Percentiles rank a stretch among this genome's conserved stretches.
Conservation (phyloP, 1,284 basidiomycete species). For the Ustilago shanxiensis region DNA sequence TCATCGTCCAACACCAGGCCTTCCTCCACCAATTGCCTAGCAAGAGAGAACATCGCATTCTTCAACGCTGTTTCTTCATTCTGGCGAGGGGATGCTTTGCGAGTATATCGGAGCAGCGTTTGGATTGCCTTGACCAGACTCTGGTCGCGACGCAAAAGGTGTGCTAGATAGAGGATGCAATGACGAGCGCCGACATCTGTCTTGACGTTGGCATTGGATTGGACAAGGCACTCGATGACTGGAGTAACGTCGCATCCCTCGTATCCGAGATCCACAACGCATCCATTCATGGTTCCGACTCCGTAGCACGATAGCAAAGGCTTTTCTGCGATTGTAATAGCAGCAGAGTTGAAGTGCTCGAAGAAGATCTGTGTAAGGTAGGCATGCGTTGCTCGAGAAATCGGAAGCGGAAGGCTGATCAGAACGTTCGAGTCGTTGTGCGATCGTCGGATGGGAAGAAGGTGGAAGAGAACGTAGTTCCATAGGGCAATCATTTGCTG, state of each 20-base stretch:
- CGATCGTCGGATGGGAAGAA: slow-evolving; percentile 81
- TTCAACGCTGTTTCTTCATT: slow-evolving; percentile 32
- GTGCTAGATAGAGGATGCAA: slow-evolving; percentile 64
- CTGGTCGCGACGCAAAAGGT: slow-evolving; percentile 61
- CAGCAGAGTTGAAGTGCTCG: slow-evolving; percentile 93
- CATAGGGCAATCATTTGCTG: slow-evolving; percentile 91
- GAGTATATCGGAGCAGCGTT: slow-evolving; percentile 55
- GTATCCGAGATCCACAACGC: slow-evolving; percentile 87
- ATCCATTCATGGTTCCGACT: slow-evolving; percentile 80
- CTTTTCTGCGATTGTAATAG: slow-evolving; percentile 84
- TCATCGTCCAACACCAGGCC: slow-evolving; percentile 53
- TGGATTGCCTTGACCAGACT: slow-evolving; percentile 58
- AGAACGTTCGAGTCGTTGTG: slow-evolving; percentile 89
- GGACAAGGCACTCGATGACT: slow-evolving; percentile 80
- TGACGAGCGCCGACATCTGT: slow-evolving; percentile 60
- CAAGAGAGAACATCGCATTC: slow-evolving; percentile 48
- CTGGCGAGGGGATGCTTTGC: slow-evolving; percentile 31
- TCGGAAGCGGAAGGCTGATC: slow-evolving; percentile 79
- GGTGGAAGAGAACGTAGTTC: slow-evolving; percentile 84
- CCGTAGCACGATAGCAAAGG: slow-evolving; percentile 87
- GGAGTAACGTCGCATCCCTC: slow-evolving; percentile 82
- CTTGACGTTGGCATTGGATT: slow-evolving; percentile 53
- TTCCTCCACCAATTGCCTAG: slow-evolving; percentile 57
- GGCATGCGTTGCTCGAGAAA: slow-evolving; percentile 82
- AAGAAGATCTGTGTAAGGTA: slow-evolving; percentile 88